Evolutionary conservation across 805 yeast species (phyloP), one percentile per base, ranked within the genome.

Genomic region (Blastobotrys peoriensis): DNA sequence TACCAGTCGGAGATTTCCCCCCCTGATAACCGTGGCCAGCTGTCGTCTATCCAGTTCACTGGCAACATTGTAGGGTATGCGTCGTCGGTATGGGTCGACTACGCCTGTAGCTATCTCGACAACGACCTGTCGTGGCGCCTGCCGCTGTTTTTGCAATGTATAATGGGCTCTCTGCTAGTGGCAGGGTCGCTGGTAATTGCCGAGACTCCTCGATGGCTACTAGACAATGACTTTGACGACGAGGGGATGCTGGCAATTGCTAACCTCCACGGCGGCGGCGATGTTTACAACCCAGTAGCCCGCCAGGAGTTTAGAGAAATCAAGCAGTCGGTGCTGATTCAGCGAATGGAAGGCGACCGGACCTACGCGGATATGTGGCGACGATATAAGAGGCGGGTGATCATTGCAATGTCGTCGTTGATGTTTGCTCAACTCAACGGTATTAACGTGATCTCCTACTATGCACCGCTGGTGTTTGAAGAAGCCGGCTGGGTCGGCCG

Each of bases 401-500:
- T 87, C 28, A 84, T 89, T 50, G 96, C 95, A 2, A 86, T 93
- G 79, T 78, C 87, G 28, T 83, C 95, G 2, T 95, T 86, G 61
- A 78, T 86, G 69, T 87, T 89, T 70, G 96, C 97, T 2, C 96
- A 89, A 64, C 70, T 89, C 61, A 85, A 88, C 62, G 97, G 97
- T 56, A 89, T 88, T 64, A 89, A 88, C 59, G 91, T 89, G 41
- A 86, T 89, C 44, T 81, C 94, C 1, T 89, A 89, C 65, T 88
- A 88, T 66, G 96, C 96, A 2, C 96, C 96, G 2, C 68, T 89
- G 64, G 95, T 88, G 39, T 89, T 88, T 64, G 96, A 89, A 62
- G 85, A 85, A 55, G 96, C 96, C 2, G 97, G 97, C 21, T 89
- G 96, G 96, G 65, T 74, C 5, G 96, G 96, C 20, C 71, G 95